Base-by-base conservation (phyloP, 805 yeast species). In the Clavispora vitiphila region DNA sequence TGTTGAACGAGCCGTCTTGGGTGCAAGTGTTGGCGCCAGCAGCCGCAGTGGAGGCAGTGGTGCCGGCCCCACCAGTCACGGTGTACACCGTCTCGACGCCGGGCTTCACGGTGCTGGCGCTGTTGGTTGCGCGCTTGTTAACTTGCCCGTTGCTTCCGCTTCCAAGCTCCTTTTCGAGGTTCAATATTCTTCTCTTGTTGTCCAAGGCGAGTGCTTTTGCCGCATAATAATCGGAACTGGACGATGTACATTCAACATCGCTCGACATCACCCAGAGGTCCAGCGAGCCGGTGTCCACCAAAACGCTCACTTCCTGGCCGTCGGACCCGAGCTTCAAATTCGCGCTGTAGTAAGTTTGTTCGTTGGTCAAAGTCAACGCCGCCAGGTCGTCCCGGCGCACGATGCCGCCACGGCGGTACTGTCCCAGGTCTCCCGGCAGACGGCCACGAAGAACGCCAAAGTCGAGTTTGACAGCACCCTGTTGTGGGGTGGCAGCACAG, bases 1-100 rank as follows among this genome's bases (percentile, higher is more conserved):
- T 64, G 49, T 71, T 67, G 54, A 76, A 77, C 1, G 80, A 71
- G 5, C 82, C 82, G 51, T 66, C 66, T 10, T 51, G 34, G 2
- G 72, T 62, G 51, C 82, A 77, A 8, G 69, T 63, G 42, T 63
- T 57, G 19, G 71, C 39, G 14, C 38, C 38, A 3, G 26, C n/a
- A n/a, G n/a, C n/a, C n/a, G n/a, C n/a, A n/a, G 19, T 22, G 20
- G 24, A 27, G 4, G 27, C 14, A 26, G 34, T 25, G 14, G 38
- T 36, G 34, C 16, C 32, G 31, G 8, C 21, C 20, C 25, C 22
- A 8, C n/a, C 18, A 19, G 16, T 27, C 29, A 27, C 23, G 16
- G 16, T 8, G 22, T 6, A 15, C 29, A 7, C 10, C 7, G 29
- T 15, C 22, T 8, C 22, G 14, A 12, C 22, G 22, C 22, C 22